phyloP scores from a whole-genome alignment of 2,329 filamentous ascomycete species.

The Fusarium napiforme region DNA sequence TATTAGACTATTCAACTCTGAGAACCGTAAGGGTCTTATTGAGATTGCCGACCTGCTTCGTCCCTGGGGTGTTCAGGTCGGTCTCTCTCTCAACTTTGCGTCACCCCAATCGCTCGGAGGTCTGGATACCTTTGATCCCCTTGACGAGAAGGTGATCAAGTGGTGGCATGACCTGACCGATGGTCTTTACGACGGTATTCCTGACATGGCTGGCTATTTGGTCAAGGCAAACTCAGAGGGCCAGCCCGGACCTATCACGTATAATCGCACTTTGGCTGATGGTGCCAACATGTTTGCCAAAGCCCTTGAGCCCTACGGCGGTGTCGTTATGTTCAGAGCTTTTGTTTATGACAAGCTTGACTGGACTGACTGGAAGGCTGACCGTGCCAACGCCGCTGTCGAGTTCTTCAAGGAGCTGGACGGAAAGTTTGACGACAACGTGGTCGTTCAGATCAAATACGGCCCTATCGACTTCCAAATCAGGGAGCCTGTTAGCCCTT shows the following conservation, averaged over 20 bases:
- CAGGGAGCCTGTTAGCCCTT: slow-evolving; percentile 72
- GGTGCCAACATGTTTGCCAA: slow-evolving; percentile 65
- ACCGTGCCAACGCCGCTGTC: slow-evolving; percentile 76
- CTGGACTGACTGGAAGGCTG: slow-evolving; percentile 64
- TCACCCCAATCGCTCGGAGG: slow-evolving; percentile 68
- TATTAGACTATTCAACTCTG: slow-evolving; percentile 61
- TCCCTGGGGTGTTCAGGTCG: slow-evolving; percentile 73
- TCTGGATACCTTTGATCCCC: slow-evolving; percentile 71
- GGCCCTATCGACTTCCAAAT: slow-evolving; percentile 81
- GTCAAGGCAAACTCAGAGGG: slow-evolving; percentile 80
- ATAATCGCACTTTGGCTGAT: slow-evolving; percentile 72
- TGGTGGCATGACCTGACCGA: slow-evolving; percentile 73
- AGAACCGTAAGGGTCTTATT: slow-evolving; percentile 69
- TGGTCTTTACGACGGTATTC: slow-evolving; percentile 68
- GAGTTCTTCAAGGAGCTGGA: slow-evolving; percentile 74
- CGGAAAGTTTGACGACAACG: slow-evolving; percentile 74
- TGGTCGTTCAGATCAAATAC: slow-evolving; percentile 79
- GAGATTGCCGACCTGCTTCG: slow-evolving; percentile 73
- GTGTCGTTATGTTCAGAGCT: slow-evolving; percentile 75
- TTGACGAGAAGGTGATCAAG: slow-evolving; percentile 66
- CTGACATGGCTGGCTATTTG: slow-evolving; percentile 75
- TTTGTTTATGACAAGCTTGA: slow-evolving; percentile 73
- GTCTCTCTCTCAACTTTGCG: slow-evolving; percentile 75
- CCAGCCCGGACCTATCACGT: slow-evolving; percentile 75
- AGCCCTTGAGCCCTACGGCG: slow-evolving; percentile 66